Percentiles rank a stretch among this genome's conserved stretches.
These are phyloP conservation scores for Coprinellus aureogranulatus DNA, from an alignment of 768 basidiomycete species.

Conservation along the genomic window DNA sequence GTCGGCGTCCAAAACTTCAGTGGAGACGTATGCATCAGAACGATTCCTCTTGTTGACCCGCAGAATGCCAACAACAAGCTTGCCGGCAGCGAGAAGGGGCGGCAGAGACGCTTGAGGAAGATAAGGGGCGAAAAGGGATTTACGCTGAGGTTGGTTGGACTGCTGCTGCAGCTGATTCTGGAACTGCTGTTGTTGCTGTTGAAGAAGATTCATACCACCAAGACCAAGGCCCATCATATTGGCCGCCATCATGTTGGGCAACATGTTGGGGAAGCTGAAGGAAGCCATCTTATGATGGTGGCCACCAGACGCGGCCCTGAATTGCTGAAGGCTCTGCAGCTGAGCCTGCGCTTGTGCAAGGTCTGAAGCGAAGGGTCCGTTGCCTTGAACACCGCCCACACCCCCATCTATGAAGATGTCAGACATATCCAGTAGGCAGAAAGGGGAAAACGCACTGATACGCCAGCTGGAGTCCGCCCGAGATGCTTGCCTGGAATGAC, in stretches of 20 bases:
- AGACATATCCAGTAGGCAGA: background rate
- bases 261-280: conserved; percentile 97
- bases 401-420: conserved; percentile 59
- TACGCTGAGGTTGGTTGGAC: conserved; percentile 88
- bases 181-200: conserved; percentile 93
- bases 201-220: conserved; percentile 79
- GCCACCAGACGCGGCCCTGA: conserved; percentile 91
- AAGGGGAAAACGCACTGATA: conserved; percentile 70
- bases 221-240: conserved; percentile 92
- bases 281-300: conserved; percentile 97
- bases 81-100: conserved; percentile 93
- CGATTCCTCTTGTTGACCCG: conserved; percentile 98
- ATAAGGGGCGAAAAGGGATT: conserved; percentile 97
- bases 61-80: conserved; percentile 94
- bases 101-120: conserved; percentile 96
- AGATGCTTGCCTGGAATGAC: conserved; percentile 72
- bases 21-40: conserved; percentile 97
- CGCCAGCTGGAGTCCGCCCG: conserved; percentile 86
- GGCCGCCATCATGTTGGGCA: conserved; percentile 95
- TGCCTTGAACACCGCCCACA: conserved; percentile 64
- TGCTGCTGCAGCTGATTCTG: conserved; percentile 95
- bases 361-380: conserved; percentile 69
- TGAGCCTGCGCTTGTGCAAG: conserved; percentile 97
- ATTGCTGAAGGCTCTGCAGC: conserved; percentile 92
- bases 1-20: conserved; percentile 96